Percentiles rank a stretch among this genome's conserved stretches.
Evolutionary conservation across 2,329 filamentous ascomycete genomes (phyloP).

Genomic region (Trichophyton benhamiae): DNA sequence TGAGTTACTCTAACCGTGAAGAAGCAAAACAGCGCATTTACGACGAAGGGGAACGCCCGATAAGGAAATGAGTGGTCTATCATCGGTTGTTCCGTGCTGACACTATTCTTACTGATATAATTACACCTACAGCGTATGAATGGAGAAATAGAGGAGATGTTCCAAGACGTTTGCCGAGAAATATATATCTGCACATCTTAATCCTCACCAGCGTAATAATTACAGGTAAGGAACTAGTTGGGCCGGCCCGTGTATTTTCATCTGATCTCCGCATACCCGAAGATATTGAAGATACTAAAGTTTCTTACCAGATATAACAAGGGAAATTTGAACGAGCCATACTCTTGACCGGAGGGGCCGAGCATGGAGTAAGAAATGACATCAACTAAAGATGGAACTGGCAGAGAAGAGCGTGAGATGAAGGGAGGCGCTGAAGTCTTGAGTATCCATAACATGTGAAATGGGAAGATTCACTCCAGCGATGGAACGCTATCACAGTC

Average conservation of each 20-base stretch:
- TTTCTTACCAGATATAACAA: background rate
- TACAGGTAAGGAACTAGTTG: conserved; percentile 1
- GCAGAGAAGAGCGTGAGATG: background rate
- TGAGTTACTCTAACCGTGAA: background rate
- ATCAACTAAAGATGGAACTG: background rate
- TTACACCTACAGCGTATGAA: background rate
- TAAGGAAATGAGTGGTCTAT: background rate
- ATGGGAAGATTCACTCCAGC: background rate
- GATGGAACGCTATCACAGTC: no score
- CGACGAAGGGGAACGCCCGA: background rate
- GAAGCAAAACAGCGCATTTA: background rate
- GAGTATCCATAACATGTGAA: background rate
- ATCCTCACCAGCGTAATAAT: background rate
- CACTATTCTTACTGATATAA: background rate
- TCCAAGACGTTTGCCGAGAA: background rate
- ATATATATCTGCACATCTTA: background rate
- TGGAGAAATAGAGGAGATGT: background rate
- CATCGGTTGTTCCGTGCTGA: background rate
- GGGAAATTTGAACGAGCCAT: background rate
- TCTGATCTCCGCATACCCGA: background rate
- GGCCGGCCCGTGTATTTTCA: background rate
- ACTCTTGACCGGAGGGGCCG: no score
- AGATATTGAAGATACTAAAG: background rate
- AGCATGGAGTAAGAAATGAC: no score
- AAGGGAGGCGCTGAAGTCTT: background rate